A percentile compares a stretch with the other conserved stretches of the same genome.
These are phyloP conservation scores for Nannochloropsis gaditana DNA, from an alignment of 108 stramenopile species.

Conservation along the genomic window DNA sequence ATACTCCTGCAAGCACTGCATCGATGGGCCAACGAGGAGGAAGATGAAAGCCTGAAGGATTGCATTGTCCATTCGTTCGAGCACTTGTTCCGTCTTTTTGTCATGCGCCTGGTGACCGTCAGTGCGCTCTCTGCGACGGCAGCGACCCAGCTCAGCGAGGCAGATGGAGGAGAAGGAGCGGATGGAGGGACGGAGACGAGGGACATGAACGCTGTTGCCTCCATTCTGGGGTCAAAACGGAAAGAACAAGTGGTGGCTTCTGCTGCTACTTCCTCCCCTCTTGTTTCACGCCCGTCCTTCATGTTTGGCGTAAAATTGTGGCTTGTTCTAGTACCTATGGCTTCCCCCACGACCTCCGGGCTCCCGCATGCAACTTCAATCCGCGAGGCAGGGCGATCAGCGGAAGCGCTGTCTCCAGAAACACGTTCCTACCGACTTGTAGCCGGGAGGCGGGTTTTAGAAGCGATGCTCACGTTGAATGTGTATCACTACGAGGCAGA, in stretches of 20 bases:
- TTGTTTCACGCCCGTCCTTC: not conserved
- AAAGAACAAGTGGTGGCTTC: not conserved
- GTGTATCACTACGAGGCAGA: not conserved
- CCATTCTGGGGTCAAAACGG: not conserved
- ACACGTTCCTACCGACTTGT: not conserved
- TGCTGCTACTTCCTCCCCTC: constrained; percentile 15
- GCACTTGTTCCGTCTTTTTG: constrained; percentile 13
- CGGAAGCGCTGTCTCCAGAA: not conserved
- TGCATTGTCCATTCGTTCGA: not conserved
- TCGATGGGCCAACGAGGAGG: not conserved
- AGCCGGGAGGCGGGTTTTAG: not conserved
- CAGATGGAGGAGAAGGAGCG: not conserved
- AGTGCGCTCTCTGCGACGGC: not conserved
- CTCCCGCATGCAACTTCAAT: no score
- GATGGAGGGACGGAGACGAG: not conserved
- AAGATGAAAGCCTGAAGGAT: not conserved
- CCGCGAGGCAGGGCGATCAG: no score
- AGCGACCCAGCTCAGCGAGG: not conserved
- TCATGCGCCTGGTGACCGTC: not conserved
- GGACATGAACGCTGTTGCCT: not conserved
- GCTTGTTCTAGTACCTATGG: not conserved
- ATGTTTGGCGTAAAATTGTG: not conserved
- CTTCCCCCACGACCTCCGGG: no score
- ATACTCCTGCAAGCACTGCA: not conserved
- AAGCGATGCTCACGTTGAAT: not conserved